phyloP scores from a whole-genome alignment of 306 rosid species.

The Mucuna pruriens region DNA sequence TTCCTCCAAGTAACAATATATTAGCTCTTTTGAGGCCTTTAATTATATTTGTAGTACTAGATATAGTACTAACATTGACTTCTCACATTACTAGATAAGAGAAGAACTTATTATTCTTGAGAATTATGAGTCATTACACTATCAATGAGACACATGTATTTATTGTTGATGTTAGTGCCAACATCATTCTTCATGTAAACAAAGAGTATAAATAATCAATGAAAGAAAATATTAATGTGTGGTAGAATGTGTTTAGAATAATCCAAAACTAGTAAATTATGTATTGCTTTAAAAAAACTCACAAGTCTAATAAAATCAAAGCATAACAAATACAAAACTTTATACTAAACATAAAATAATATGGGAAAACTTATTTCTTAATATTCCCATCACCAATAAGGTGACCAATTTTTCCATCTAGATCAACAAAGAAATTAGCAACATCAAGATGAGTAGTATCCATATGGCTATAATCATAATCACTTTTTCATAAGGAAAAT shows the following conservation, averaged over 20 bases:
- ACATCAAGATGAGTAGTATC: not conserved
- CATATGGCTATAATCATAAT: not conserved
- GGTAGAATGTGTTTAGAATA: too few relatives aligned
- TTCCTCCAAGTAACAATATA: not conserved
- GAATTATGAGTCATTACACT: not conserved
- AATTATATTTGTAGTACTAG: not conserved
- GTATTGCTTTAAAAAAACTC: too few relatives aligned
- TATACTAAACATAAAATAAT: too few relatives aligned
- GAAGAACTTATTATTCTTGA: not conserved
- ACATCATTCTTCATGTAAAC: not conserved
- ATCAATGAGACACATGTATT: not conserved
- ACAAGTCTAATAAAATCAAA: not conserved
- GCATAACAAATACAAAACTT: too few relatives aligned
- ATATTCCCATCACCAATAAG: not conserved
- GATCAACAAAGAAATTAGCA: not conserved
- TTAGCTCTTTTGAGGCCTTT: not conserved
- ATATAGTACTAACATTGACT: not conserved
- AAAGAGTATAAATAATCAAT: too few relatives aligned
- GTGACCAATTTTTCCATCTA: not conserved
- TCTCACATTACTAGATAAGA: not conserved
- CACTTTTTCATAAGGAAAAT: too few relatives aligned
- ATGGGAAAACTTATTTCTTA: too few relatives aligned
- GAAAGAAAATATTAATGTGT: too few relatives aligned
- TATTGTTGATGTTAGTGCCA: too few relatives aligned
- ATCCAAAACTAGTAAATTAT: too few relatives aligned